Conservation (phyloP, 768 basidiomycete genomes). For the Pleurotus tuoliensis region DNA sequence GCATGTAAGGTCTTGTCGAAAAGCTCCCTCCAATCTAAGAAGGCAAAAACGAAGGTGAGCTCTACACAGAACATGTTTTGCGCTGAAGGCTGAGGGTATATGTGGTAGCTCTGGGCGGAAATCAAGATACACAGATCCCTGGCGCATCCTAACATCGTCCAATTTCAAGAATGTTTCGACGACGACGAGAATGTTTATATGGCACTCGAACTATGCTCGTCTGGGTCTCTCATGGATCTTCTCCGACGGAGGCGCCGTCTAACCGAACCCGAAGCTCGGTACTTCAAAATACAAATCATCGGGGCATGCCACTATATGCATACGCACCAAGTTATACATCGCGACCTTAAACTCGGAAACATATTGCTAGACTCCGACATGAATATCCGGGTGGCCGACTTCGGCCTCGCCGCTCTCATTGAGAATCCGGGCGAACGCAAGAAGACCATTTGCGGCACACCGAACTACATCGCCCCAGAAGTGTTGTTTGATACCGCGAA, state of each 20-base stretch:
- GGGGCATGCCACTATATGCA: constrained; percentile 99
- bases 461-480: constrained; percentile 98
- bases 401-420: constrained; percentile 94
- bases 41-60: constrained; percentile 91
- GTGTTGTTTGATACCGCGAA: constrained; percentile 94
- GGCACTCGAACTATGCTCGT: constrained; percentile 88
- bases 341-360: constrained; percentile 95
- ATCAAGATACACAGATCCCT: constrained; percentile 96
- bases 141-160: constrained; percentile 88
- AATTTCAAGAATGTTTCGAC: constrained; percentile 92
- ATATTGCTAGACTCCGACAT: constrained; percentile 87
- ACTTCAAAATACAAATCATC: constrained; percentile 91
- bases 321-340: constrained; percentile 92
- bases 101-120: constrained; percentile 85
- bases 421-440: constrained; percentile 96
- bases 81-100: not conserved
- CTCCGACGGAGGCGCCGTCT: constrained; percentile 82
- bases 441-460: constrained; percentile 98
- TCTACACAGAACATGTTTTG: not conserved
- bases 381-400: constrained; percentile 97
- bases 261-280: constrained; percentile 89
- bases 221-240: constrained; percentile 89
- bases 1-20: constrained; percentile 98
- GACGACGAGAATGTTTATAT: constrained; percentile 96
- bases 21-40: constrained; percentile 87